Percentiles rank a stretch among this genome's conserved stretches.
Conservation (phyloP, 148 eudicot species). For the Bassia scoparia region DNA sequence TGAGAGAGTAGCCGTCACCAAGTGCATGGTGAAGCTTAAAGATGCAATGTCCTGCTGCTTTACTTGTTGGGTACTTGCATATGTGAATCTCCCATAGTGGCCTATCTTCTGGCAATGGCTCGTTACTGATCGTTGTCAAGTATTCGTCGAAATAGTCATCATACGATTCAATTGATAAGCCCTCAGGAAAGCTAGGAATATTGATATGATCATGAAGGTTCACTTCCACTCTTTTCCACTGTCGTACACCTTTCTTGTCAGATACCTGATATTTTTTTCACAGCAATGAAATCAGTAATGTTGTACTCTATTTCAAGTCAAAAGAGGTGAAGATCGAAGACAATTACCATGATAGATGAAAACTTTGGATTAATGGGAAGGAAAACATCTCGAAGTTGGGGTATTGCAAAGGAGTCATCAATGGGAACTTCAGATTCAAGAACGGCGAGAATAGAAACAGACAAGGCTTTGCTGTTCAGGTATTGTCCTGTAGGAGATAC, state of each 20-base stretch:
- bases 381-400: conserved; percentile 39
- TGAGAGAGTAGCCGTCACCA: conserved; percentile 80
- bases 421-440: conserved; percentile 46
- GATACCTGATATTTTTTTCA: conserved; percentile 32
- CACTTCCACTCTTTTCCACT: conserved; percentile 67
- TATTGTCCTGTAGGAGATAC: conserved; percentile 70
- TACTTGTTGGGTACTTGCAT: conserved; percentile 55
- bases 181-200: conserved; percentile 41
- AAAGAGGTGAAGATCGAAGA: not conserved
- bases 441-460: conserved; percentile 39
- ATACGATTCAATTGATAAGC: conserved; percentile 34
- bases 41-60: conserved; percentile 46
- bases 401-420: conserved; percentile 35
- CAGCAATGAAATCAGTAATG: no score
- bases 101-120: conserved; percentile 47
- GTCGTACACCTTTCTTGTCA: conserved; percentile 39
- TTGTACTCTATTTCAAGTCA: no score
- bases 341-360: conserved; percentile 59
- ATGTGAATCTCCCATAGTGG: conserved; percentile 87
- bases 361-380: conserved; percentile 58
- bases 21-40: conserved; percentile 82
- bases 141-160: conserved; percentile 49
- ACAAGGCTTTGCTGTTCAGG: conserved; percentile 57
- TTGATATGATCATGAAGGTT: conserved; percentile 50
- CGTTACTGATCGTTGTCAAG: conserved; percentile 43